Evolutionary conservation across 805 yeast species (phyloP), one percentile per base, ranked within the genome.

Genomic region (Hanseniaspora lachancei): DNA sequence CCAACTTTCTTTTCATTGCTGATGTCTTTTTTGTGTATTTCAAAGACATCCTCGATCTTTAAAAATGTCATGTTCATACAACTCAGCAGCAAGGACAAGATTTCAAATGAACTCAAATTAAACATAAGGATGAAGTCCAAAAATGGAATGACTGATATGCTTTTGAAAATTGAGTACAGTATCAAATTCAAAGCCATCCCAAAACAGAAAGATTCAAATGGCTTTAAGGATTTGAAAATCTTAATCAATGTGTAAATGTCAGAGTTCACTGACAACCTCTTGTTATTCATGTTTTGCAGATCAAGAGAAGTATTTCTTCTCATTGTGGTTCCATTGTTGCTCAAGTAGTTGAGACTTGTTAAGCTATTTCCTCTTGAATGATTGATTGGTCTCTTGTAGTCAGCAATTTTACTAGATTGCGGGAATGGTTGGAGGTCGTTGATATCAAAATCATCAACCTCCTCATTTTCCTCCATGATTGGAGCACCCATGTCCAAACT

Each of bases 11-110:
- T 47, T 12, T 42, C 43, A 15, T 38, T 36, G 23, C 42, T 48
- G 12, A 36, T 23, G 16, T 47, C 47, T 40, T 62, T 64, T 27
- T 65, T 59, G 36, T 64, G 60, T 3, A 47, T 38, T 50, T 61
- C 60, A 39, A 35, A 53, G 3, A 53, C 16, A 16, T 53, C 50
- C 23, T 38, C 50, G 21, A 53, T 46, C 5, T 46, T 53, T 36
- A 65, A 62, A 40, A 59, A 61, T 2, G 66, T 57, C 40, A 66
- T 51, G 20, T 63, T 64, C 57, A 65, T 60, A 35, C 67, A 66
- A 43, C 68, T 69, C 47, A 65, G 63, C 39, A 68, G 57, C 49
- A 68, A 49, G 13, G 69, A 61, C 5, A 63, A 61, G 15, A 68
- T 68, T 59, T 68, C 71, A 52, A 67, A 68, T 34, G 63, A 58